phyloP scores from a whole-genome alignment of 805 yeast genomes.

The Wickerhamiella spandovensis region DNA sequence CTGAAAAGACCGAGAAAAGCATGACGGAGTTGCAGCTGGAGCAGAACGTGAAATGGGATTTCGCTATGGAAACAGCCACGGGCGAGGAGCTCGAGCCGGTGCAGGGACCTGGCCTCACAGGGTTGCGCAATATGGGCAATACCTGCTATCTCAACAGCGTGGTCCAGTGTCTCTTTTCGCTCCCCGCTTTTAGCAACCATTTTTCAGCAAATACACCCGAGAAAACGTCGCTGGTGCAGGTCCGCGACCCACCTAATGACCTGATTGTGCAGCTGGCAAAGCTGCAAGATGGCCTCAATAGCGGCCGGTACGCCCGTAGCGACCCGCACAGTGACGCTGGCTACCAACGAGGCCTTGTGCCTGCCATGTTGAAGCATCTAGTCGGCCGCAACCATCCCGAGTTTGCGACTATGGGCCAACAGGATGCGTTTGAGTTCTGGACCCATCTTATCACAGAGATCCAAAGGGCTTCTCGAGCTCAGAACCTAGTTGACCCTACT shows the following conservation, averaged over 20 bases:
- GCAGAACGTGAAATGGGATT: conserved; percentile 89
- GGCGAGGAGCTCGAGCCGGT: conserved; percentile 55
- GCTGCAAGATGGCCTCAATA: conserved; percentile 60
- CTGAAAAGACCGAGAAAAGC: conserved; percentile 70
- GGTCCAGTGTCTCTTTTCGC: conserved; percentile 51
- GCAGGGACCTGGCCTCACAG: conserved; percentile 68
- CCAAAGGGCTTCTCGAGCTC: conserved; percentile 22
- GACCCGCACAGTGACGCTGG: conserved; percentile 17
- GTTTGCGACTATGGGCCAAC: conserved; percentile 78
- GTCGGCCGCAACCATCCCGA: conserved; percentile 72
- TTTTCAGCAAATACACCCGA: conserved; percentile 16
- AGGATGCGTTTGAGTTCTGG: conserved; percentile 89
- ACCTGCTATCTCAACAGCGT: conserved; percentile 83
- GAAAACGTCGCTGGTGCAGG: conserved; percentile 21
- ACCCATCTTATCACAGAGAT: conserved; percentile 50
- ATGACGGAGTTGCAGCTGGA: conserved; percentile 83
- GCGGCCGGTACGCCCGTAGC: conserved; percentile 62
- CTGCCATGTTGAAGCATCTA: conserved; percentile 58
- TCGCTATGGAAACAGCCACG: conserved; percentile 56
- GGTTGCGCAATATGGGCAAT: conserved; percentile 81
- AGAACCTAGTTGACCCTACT: conserved; percentile 30
- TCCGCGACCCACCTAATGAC: conserved; percentile 45
- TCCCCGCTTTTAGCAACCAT: conserved; percentile 23
- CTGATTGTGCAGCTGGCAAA: conserved; percentile 66
- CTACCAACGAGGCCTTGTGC: conserved; percentile 67